Evolutionary conservation across 352 stramenopile genomes (phyloP).

Genomic region (Pilasporangium apinafurcum): DNA sequence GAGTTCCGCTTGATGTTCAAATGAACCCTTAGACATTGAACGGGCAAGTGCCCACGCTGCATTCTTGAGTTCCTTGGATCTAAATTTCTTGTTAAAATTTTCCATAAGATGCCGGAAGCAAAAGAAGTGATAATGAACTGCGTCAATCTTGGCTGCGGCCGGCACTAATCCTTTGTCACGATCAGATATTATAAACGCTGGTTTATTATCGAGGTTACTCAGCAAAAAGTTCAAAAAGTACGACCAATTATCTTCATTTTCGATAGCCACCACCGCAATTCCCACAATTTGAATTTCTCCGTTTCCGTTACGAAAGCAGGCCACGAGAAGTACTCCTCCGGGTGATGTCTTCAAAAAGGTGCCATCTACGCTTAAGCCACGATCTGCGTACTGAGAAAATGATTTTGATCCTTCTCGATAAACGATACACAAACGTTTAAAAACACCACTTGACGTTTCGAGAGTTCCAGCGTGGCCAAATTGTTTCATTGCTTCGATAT

Average conservation of each 20-base stretch:
- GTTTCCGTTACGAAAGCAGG: slow-evolving; percentile 3
- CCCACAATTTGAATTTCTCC: slow-evolving; percentile 1
- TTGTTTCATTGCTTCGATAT: no score
- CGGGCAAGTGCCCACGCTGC: no score
- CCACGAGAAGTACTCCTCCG: slow-evolving; percentile 2
- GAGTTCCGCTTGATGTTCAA: no score
- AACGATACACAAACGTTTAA: no score
- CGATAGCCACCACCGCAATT: background rate
- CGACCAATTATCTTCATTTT: slow-evolving; percentile 1
- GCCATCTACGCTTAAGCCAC: background rate
- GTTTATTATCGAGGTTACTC: background rate
- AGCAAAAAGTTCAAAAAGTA: background rate
- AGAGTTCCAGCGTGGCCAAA: no score
- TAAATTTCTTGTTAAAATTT: slow-evolving; percentile 12
- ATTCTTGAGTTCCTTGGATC: background rate
- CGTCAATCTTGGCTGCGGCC: background rate
- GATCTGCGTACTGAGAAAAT: no score
- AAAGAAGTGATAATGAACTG: background rate
- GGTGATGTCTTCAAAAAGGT: slow-evolving; percentile 2
- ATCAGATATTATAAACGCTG: background rate
- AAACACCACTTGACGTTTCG: no score
- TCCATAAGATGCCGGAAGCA: slow-evolving; percentile 5
- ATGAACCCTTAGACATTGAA: no score
- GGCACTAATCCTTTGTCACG: background rate
- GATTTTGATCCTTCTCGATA: no score